Conservation (phyloP, 116 monocot genomes). For the Dioscorea cayenensis region DNA sequence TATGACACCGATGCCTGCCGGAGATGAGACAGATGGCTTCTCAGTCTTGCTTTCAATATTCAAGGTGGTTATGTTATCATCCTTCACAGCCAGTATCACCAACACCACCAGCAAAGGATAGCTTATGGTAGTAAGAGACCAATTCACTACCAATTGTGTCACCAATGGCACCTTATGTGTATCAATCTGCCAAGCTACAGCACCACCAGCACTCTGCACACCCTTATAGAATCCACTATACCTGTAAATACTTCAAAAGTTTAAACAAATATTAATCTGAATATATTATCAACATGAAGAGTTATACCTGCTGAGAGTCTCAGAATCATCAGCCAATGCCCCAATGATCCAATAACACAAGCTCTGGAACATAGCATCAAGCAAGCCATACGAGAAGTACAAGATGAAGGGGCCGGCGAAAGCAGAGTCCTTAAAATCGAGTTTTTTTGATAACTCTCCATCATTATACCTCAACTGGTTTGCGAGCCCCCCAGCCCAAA, state of each 20-base stretch:
- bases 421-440: slow-evolving; percentile 49
- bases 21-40: neutral
- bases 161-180: slow-evolving; percentile 46
- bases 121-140: slow-evolving; percentile 79
- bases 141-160: slow-evolving; percentile 64
- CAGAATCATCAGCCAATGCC: slow-evolving; percentile 55
- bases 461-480: slow-evolving; percentile 60
- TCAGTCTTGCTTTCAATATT: slow-evolving; percentile 14
- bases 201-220: slow-evolving; percentile 88
- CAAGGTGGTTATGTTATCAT: slow-evolving; percentile 2
- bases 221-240: slow-evolving; percentile 91
- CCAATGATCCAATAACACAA: slow-evolving; percentile 85
- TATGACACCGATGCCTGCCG: too few relatives aligned
- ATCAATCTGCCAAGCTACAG: slow-evolving; percentile 86
- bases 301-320: slow-evolving; percentile 63
- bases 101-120: slow-evolving; percentile 64
- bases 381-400: slow-evolving; percentile 74
- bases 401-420: slow-evolving; percentile 76
- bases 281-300: neutral
- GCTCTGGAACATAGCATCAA: slow-evolving; percentile 89
- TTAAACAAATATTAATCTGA: neutral
- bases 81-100: slow-evolving; percentile 47
- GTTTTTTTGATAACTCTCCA: slow-evolving; percentile 27
- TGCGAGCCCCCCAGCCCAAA: slow-evolving; percentile 79
- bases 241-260: slow-evolving; percentile 20